Base-by-base conservation (phyloP, 108 stramenopile species). In the Pseudonitzschia delicatissima region DNA sequence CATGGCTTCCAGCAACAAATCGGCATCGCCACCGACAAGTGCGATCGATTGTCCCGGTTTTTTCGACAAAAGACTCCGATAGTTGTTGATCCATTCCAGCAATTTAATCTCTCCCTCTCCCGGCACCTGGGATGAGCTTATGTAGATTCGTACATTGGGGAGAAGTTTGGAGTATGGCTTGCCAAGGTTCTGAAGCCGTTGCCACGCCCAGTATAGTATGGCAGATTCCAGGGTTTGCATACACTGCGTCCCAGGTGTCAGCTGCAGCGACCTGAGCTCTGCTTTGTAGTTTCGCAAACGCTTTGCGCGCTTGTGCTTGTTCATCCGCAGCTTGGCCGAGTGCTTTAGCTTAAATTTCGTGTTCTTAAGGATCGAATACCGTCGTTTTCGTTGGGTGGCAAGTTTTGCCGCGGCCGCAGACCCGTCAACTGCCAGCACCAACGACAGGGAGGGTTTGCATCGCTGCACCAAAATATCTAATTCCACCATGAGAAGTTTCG, bases 101-200 rank as follows among this genome's bases (percentile, higher is more conserved):
- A 94, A 57, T 72, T 96, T 96, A 28, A 93, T 78, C 70, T 96
- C 96, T 40, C 96, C 96, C 72, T 96, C 96, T 26, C 96, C 96
- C 29, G 87, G 81, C 25, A 90, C 87, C 52, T 57, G 59, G 21
- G 88, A 87, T 11, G 93, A 77, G 29, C 72, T 80, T 12, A 96
- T 70, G 60, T 90, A 95, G 36, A 93, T 82, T 64, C 65, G 76
- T 5, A 90, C 82, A 11, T 66, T 72, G 17, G 65, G 63, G 2
- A 61, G 32, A n/a, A 71, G 44, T 65, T 57, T 70, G 20, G 33
- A 34, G 52, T 42, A 23, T 5, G 69, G 74, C 42, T 60, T 55
- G 36, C 72, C 23, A 18, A 58, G 71, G 35, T 53, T 45, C 11
- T 81, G 67, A 23, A 95, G 51, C 34, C 75, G 55, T 59, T 86